Evolutionary conservation across 2,329 filamentous ascomycete species (phyloP).

Genomic region (Claviceps africana): DNA sequence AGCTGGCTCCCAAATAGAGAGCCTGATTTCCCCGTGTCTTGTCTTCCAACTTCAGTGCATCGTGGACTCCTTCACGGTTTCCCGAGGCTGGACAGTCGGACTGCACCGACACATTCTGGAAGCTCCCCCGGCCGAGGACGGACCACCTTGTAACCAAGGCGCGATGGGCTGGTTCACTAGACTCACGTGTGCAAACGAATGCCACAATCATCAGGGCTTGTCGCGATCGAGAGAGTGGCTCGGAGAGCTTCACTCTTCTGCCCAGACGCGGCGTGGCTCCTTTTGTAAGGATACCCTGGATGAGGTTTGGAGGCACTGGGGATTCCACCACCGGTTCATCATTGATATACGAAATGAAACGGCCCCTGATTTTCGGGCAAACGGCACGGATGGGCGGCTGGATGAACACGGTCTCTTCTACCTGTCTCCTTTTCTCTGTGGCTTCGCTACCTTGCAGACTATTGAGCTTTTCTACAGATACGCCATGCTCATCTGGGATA

Average conservation of each 20-base stretch:
- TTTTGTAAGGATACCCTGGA: not conserved
- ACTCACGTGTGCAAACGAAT: not conserved
- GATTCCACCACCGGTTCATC: not conserved
- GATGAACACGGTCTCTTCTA: conserved; percentile 32
- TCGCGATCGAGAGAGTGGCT: not conserved
- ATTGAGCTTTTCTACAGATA: conserved; percentile 25
- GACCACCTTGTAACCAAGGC: not conserved
- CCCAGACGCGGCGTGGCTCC: not conserved
- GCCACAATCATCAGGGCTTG: not conserved
- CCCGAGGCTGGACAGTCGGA: conserved; percentile 27
- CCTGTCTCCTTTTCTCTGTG: conserved; percentile 35
- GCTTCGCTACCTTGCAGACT: conserved; percentile 28
- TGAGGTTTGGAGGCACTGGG: not conserved
- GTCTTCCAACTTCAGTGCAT: conserved; percentile 38
- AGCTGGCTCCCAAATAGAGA: conserved; percentile 20
- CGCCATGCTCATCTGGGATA: conserved; percentile 25
- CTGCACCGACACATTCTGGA: not conserved
- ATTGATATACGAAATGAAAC: not conserved
- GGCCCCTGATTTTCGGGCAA: not conserved
- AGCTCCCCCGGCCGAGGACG: not conserved
- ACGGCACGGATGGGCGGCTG: not conserved
- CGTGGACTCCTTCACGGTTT: conserved; percentile 31
- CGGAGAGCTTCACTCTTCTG: not conserved
- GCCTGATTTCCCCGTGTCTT: conserved; percentile 29
- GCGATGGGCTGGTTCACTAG: not conserved